A percentile compares a stretch with the other conserved stretches of the same genome.
phyloP scores from a whole-genome alignment of 2,329 filamentous ascomycete species.

The Talaromyces amestolkiae region DNA sequence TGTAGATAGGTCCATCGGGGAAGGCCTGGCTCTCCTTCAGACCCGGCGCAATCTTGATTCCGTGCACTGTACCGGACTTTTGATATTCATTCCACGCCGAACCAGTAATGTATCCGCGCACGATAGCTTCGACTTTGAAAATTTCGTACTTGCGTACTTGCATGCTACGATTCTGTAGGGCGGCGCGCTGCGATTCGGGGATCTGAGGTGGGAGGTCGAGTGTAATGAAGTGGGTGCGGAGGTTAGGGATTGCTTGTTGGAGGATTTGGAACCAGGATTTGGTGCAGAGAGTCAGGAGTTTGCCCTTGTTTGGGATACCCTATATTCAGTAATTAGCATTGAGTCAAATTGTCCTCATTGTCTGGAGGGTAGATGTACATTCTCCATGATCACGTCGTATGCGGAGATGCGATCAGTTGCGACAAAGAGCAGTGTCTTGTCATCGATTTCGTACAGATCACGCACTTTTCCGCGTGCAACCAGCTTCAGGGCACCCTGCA shows the following conservation, averaged over 20 bases:
- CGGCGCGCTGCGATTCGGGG: constrained; percentile 47
- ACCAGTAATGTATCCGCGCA: constrained; percentile 87
- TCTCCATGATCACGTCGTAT: constrained; percentile 87
- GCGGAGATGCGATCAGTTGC: constrained; percentile 90
- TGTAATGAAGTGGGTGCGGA: constrained; percentile 64
- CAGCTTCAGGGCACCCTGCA: constrained; percentile 46
- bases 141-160: constrained; percentile 70
- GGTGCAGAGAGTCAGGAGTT: constrained; percentile 65
- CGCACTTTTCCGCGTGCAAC: constrained; percentile 71
- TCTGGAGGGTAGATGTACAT: constrained; percentile 46
- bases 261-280: constrained; percentile 67
- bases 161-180: constrained; percentile 69
- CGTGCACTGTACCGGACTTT: constrained; percentile 73
- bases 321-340: constrained; percentile 28
- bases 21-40: constrained; percentile 70
- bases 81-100: constrained; percentile 79
- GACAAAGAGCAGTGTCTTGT: constrained; percentile 72
- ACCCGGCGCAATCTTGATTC: constrained; percentile 65
- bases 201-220: constrained; percentile 55
- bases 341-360: too few species aligned
- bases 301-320: constrained; percentile 67
- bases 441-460: constrained; percentile 72
- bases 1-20: constrained; percentile 66
- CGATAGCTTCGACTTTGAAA: constrained; percentile 77
- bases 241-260: constrained; percentile 52